These are phyloP conservation scores for Strobilomyces dryophilus DNA, from an alignment of 768 basidiomycete genomes.

Conservation along the genomic window DNA sequence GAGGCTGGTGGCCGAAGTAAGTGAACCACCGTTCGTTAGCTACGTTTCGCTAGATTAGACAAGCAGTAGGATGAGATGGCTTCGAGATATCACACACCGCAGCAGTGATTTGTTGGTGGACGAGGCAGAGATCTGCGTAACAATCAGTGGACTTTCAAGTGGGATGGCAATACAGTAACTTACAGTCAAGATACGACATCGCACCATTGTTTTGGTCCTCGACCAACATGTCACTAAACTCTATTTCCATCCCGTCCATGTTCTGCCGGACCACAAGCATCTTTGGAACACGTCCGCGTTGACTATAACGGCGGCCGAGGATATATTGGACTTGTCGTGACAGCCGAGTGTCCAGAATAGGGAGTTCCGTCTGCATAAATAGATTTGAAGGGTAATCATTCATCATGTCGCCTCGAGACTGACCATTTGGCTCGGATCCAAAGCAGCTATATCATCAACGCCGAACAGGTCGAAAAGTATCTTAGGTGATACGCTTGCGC, in stretches of 20 bases:
- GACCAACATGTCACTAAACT: constrained; percentile 95
- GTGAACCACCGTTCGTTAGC: constrained; percentile 31
- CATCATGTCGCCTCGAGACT: constrained; percentile 16
- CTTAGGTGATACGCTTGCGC: constrained; percentile 74
- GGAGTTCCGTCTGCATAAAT: constrained; percentile 57
- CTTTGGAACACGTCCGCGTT: constrained; percentile 53
- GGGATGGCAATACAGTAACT: constrained; percentile 25
- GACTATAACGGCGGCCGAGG: constrained; percentile 57
- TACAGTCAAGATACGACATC: constrained; percentile 88
- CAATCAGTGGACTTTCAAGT: background rate
- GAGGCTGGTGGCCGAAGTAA: constrained; percentile 21
- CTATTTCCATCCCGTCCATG: constrained; percentile 87
- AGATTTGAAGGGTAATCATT: constrained; percentile 1
- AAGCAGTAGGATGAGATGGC: background rate
- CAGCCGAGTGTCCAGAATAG: constrained; percentile 64
- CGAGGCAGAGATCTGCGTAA: constrained; percentile 28
- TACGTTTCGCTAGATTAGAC: constrained; percentile 8
- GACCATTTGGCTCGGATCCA: constrained; percentile 66
- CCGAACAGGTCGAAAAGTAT: constrained; percentile 81
- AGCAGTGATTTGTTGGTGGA: constrained; percentile 31
- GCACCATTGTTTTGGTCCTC: constrained; percentile 98
- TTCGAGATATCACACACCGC: constrained; percentile 18
- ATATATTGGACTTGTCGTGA: constrained; percentile 87
- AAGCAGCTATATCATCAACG: constrained; percentile 66
- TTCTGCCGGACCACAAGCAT: constrained; percentile 86